Conservation (phyloP, 179 eudicot genomes). For the Camellia oleifera region DNA sequence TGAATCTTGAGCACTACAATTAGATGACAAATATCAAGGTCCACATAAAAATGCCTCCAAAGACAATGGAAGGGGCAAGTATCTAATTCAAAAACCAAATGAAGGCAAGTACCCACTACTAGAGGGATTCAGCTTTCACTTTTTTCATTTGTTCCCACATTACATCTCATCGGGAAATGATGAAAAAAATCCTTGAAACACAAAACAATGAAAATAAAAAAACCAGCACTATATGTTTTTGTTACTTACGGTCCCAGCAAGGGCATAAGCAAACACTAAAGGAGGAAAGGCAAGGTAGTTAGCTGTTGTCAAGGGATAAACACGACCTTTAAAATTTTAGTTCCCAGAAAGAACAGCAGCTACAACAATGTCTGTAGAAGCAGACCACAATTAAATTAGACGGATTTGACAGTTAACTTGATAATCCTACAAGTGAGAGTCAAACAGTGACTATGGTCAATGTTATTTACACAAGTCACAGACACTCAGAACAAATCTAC, state of each 20-base stretch:
- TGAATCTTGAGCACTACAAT: no score
- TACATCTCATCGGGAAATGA: no score
- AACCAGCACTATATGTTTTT: not conserved
- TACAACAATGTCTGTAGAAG: conserved; percentile 51
- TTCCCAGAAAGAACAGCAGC: conserved; percentile 65
- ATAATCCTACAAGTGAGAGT: not conserved
- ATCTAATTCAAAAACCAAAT: no score
- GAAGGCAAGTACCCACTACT: no score
- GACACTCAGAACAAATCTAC: not conserved
- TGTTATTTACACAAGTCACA: not conserved
- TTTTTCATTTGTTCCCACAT: no score
- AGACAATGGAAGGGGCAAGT: not conserved
- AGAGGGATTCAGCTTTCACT: no score
- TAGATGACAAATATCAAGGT: conserved; percentile 55
- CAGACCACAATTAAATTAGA: conserved; percentile 1
- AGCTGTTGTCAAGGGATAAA: conserved; percentile 60
- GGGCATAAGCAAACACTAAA: conserved; percentile 64
- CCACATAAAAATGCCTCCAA: conserved; percentile 60
- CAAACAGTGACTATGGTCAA: no score
- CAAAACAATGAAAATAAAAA: not conserved
- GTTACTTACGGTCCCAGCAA: conserved; percentile 58
- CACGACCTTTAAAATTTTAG: conserved; percentile 64
- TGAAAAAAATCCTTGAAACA: no score
- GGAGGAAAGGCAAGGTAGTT: conserved; percentile 69
- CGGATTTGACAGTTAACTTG: not conserved